phyloP scores from a whole-genome alignment of 257 asterid genomes.

The Petunia axillaris region DNA sequence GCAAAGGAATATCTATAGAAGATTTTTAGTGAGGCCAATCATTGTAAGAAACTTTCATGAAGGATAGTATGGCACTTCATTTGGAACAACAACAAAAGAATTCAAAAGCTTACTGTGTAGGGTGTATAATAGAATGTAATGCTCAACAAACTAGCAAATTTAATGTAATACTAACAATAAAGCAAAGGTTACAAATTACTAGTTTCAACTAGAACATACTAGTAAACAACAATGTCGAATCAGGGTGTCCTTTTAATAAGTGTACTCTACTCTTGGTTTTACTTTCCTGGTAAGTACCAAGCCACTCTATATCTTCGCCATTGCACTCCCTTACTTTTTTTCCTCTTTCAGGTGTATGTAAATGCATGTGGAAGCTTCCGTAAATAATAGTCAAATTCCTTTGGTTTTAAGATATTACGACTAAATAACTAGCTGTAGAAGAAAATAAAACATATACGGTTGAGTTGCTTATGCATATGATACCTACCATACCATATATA shows the following conservation, averaged over 20 bases:
- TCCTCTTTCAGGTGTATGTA: too few species aligned
- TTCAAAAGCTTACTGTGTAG: background rate
- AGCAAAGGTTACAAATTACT: background rate
- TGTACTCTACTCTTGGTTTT: too few species aligned
- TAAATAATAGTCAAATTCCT: too few species aligned
- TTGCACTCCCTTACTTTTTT: too few species aligned
- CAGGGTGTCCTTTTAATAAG: too few species aligned
- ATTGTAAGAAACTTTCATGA: background rate
- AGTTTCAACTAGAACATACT: background rate
- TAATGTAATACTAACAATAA: background rate
- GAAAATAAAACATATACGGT: background rate
- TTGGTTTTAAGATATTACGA: background rate
- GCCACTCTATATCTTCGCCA: too few species aligned
- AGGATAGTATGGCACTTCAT: slow-evolving; percentile 10
- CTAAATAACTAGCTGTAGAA: background rate
- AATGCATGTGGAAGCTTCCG: too few species aligned
- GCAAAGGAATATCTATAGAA: background rate
- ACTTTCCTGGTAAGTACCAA: too few species aligned
- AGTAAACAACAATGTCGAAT: too few species aligned
- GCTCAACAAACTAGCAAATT: background rate
- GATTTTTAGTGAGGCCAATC: background rate
- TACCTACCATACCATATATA: too few species aligned
- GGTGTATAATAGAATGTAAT: background rate
- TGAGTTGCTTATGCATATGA: background rate
- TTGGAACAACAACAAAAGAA: background rate